Base-by-base conservation (phyloP, 2,329 filamentous ascomycete genomes). In the Fusarium paranaense region DNA sequence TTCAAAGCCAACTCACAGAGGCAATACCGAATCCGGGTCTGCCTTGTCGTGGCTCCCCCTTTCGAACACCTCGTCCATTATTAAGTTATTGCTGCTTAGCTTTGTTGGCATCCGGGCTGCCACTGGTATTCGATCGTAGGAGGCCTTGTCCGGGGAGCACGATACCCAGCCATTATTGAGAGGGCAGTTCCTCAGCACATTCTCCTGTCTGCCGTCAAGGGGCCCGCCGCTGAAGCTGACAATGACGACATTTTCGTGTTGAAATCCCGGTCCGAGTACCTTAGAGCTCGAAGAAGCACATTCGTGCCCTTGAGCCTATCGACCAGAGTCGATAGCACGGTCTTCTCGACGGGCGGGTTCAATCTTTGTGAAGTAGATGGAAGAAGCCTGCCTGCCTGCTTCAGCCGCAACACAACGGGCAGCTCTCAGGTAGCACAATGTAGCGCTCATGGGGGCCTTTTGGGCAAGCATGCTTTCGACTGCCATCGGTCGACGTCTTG, bases 381-480 rank as follows among this genome's bases (percentile, higher is more conserved):
- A 38, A 63, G 52, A 38, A 61, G 38, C 33, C 35, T 38, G 32
- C 33, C 20, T 37, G n/a, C 38, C 52, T 45, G n/a, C 37, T 69
- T 81, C 80, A 85, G 50, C 83, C 79, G 47, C 80, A 81, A 72
- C 85, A 87, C 6, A 87, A 78, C 4, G 85, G 85, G 73, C 85
- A 93, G 78, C 88, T 88, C 64, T 91, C 92, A 13, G 90, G 89
- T 32, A 92, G 84, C 50, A 94, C 89, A 76, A 95, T 94, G 77
- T 92, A 94, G 73, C 92, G 88, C 81, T 94, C 92, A 80, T 95
- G 93, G 32, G 93, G 93, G 0, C 91, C 89, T 65, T 87, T 86
- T 7, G 88, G 79, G 76, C 93, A 95, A 35, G 88, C 85, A 35
- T 86, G 83, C 67, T 90, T 87, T 72, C 86, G 87, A 79, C 86